A percentile compares a stretch with the other conserved stretches of the same genome.
Evolutionary conservation across 768 basidiomycete genomes (phyloP).

Genomic region (Serendipita sp.): DNA sequence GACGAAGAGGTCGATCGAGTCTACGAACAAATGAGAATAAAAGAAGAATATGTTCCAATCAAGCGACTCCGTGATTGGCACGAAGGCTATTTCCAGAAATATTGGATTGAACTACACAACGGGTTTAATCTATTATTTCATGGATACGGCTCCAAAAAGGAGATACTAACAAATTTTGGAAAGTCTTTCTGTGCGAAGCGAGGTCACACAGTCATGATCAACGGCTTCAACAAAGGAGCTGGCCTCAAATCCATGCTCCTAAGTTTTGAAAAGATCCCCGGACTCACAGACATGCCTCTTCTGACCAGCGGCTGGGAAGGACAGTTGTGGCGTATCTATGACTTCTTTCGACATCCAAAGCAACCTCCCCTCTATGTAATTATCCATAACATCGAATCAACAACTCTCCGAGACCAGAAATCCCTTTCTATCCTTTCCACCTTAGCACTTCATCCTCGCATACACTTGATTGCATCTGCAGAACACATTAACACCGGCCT

Average conservation of each 20-base stretch:
- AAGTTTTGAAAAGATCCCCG: constrained; percentile 38
- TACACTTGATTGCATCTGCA: constrained; percentile 71
- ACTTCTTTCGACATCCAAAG: constrained; percentile 33
- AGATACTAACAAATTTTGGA: constrained; percentile 60
- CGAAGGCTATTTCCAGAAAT: constrained; percentile 36
- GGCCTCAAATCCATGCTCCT: constrained; percentile 50
- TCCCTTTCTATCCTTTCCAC: constrained; percentile 51
- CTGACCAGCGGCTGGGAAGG: constrained; percentile 33
- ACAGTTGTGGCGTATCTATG: constrained; percentile 47
- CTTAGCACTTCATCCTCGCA: constrained; percentile 53
- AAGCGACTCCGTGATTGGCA: constrained; percentile 19
- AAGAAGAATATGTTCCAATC: constrained; percentile 16
- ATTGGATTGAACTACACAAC: constrained; percentile 52
- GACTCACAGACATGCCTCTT: constrained; percentile 22
- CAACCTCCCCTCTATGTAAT: constrained; percentile 50
- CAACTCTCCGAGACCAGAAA: constrained; percentile 46
- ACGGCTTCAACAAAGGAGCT: constrained; percentile 60
- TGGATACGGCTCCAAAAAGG: constrained; percentile 78
- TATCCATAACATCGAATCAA: constrained; percentile 79
- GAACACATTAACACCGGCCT: constrained; percentile 77
- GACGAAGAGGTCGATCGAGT: constrained; percentile 33
- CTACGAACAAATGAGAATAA: constrained; percentile 12
- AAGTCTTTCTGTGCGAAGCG: constrained; percentile 32
- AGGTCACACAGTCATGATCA: constrained; percentile 62
- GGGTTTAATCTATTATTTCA: constrained; percentile 84